These are phyloP conservation scores for Pezicula radicicola DNA, from an alignment of 2,329 filamentous ascomycete species.

Conservation along the genomic window DNA sequence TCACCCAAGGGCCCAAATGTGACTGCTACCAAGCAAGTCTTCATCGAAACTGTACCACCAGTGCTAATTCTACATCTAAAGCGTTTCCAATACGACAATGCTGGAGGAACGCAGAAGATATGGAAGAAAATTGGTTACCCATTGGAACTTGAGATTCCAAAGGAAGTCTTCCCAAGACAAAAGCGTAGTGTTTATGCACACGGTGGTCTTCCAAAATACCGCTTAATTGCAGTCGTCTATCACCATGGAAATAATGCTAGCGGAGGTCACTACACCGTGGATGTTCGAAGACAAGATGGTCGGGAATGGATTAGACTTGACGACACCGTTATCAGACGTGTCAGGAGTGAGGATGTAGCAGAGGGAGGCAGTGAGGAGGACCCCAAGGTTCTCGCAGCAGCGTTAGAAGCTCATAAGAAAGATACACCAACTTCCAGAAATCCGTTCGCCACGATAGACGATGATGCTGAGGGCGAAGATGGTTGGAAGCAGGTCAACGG, in stretches of 20 bases:
- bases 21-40: slow-evolving; percentile 86
- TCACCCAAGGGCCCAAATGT: slow-evolving; percentile 74
- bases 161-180: slow-evolving; percentile 78
- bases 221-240: slow-evolving; percentile 86
- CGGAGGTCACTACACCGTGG: slow-evolving; percentile 96
- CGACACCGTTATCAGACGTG: slow-evolving; percentile 83
- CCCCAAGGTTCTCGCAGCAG: slow-evolving; percentile 62
- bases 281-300: slow-evolving; percentile 91
- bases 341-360: slow-evolving; percentile 85
- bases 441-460: slow-evolving; percentile 65
- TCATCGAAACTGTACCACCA: slow-evolving; percentile 87
- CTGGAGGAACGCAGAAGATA: slow-evolving; percentile 89
- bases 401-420: slow-evolving; percentile 65
- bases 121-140: slow-evolving; percentile 98
- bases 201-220: slow-evolving; percentile 76
- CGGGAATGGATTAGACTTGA: slow-evolving; percentile 95
- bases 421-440: slow-evolving; percentile 54
- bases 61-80: slow-evolving; percentile 94
- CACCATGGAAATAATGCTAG: slow-evolving; percentile 97
- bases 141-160: slow-evolving; percentile 88
- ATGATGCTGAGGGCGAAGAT: slow-evolving; percentile 66
- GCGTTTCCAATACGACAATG: slow-evolving; percentile 92
- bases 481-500: slow-evolving; percentile 89
- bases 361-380: slow-evolving; percentile 81
- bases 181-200: slow-evolving; percentile 63